These are phyloP conservation scores for Larix sibirica DNA, from an alignment of 83 land plant genomes.

Conservation along the genomic window DNA sequence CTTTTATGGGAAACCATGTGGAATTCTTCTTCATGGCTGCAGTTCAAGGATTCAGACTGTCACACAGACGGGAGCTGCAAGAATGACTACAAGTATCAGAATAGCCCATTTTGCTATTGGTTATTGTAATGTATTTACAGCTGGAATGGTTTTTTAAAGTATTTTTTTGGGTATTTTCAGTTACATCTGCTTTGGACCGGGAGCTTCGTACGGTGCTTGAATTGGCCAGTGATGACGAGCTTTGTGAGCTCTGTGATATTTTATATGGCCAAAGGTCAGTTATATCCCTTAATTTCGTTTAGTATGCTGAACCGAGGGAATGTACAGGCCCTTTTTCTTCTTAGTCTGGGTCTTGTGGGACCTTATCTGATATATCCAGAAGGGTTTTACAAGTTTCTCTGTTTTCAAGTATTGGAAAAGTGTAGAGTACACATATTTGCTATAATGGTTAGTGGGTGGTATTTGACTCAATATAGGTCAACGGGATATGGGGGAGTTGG, in stretches of 20 bases:
- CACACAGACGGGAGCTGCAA: neutral
- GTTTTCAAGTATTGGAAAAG: too few species aligned
- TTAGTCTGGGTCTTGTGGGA: too few species aligned
- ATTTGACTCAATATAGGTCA: too few species aligned
- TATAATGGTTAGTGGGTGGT: too few species aligned
- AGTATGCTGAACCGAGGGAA: too few species aligned
- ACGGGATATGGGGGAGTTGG: too few species aligned
- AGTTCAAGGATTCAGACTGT: neutral
- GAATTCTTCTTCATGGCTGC: neutral
- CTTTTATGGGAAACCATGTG: neutral
- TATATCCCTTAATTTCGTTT: neutral
- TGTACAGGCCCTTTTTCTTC: too few species aligned
- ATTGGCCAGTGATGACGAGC: constrained; percentile 84
- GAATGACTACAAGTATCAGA: neutral
- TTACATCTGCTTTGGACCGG: constrained; percentile 50
- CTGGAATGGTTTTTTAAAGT: neutral
- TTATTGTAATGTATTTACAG: neutral
- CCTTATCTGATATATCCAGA: too few species aligned
- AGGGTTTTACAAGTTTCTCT: too few species aligned
- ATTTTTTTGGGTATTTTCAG: neutral
- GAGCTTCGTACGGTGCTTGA: constrained; percentile 83
- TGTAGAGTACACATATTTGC: too few species aligned
- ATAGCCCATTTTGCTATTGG: neutral
- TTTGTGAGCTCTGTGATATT: constrained; percentile 68
- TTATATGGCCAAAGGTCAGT: constrained; percentile 83